phyloP scores from a whole-genome alignment of 805 yeast genomes.

The Yamadazyma akitaensis region DNA sequence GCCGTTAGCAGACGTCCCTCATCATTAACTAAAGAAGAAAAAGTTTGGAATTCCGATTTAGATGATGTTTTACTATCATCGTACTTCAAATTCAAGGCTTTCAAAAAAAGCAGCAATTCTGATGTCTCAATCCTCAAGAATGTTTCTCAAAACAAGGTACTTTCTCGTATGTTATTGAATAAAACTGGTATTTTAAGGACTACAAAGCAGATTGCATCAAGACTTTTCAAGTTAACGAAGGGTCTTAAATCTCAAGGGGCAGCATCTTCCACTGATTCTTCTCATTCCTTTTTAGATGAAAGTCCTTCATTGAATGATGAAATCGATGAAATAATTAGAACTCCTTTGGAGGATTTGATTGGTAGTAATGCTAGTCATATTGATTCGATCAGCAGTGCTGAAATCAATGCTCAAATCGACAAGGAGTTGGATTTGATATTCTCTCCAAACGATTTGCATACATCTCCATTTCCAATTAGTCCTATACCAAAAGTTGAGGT shows the following conservation, averaged over 20 bases:
- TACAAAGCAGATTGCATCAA: conserved; percentile 35
- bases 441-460: conserved; percentile 19
- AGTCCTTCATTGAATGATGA: conserved; percentile 19
- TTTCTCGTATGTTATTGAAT: conserved; percentile 37
- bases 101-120: conserved; percentile 24
- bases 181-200: conserved; percentile 35
- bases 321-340: conserved; percentile 24
- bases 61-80: conserved; percentile 36
- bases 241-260: background rate
- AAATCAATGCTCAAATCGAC: conserved; percentile 23
- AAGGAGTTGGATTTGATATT: conserved; percentile 29
- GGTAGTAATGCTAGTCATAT: conserved; percentile 6
- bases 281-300: conserved; percentile 1
- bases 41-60: conserved; percentile 34
- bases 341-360: conserved; percentile 27
- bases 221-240: conserved; percentile 28
- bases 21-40: conserved; percentile 15
- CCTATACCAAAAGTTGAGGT: background rate
- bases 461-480: conserved; percentile 1
- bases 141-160: conserved; percentile 38
- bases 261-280: conserved; percentile 10
- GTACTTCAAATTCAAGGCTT: conserved; percentile 31
- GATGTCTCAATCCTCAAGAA: conserved; percentile 24
- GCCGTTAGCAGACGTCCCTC: conserved; percentile 5
- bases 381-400: conserved; percentile 23